Percentiles rank a stretch among this genome's conserved stretches.
phyloP scores from a whole-genome alignment of 2,329 filamentous ascomycete species.

The Pestalotiopsis sp. region DNA sequence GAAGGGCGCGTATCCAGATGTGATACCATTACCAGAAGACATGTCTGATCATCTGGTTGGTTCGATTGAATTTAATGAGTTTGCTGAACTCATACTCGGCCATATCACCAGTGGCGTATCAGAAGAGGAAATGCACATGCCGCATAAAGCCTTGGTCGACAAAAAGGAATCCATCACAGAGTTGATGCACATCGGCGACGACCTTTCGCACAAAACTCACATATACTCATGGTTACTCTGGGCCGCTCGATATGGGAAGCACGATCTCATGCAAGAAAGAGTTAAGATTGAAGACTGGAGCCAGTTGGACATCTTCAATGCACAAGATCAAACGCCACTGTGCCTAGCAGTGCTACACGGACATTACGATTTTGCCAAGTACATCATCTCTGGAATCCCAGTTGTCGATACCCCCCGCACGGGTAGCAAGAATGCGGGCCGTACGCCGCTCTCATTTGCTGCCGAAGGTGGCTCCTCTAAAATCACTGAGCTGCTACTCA shows the following conservation, averaged over 20 bases:
- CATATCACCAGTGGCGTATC: neutral
- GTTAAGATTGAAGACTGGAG: neutral
- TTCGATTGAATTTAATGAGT: neutral
- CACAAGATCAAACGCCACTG: neutral
- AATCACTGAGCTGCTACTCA: neutral
- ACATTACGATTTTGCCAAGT: neutral
- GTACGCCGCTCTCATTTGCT: neutral
- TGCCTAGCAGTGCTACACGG: neutral
- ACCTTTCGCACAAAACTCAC: neutral
- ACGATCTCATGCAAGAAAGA: neutral
- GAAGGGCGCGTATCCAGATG: neutral
- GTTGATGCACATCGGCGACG: neutral
- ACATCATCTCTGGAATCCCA: neutral
- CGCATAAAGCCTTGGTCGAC: neutral
- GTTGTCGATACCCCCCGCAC: neutral
- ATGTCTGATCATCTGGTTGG: fast-evolving
- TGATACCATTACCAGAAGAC: fast-evolving
- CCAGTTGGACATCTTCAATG: neutral
- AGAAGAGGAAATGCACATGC: too few species aligned
- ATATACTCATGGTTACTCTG: neutral
- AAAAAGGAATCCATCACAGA: neutral
- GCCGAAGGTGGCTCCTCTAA: neutral
- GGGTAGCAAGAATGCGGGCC: neutral
- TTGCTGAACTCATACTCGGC: neutral
- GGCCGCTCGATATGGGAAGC: neutral